Evolutionary conservation across 345 rosid genomes (phyloP), one percentile per base, ranked within the genome.

Genomic region (Eucalyptus camaldulensis): DNA sequence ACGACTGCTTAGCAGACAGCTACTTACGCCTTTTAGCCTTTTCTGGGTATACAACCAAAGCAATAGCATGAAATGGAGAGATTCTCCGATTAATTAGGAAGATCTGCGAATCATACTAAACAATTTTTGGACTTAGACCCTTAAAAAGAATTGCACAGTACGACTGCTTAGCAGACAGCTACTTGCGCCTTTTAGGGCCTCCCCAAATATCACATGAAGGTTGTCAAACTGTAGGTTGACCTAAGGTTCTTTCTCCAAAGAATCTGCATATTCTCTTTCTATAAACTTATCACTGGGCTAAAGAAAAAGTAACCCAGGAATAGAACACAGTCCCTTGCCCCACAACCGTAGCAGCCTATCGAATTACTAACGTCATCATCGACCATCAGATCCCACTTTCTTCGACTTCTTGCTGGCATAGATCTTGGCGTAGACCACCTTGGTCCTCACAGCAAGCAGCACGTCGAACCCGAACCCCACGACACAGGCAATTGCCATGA

Each of bases 381-480:
- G 90, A 29, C 87, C 67, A 44, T 72, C 58, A 1, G 88, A 72
- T 58, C 31, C 88, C 29, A 88, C 83, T 91, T 92, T 95, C 91
- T 90, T 95, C 45, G 92, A 88, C 86, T 92, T 95, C 91, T 95
- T 92, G 91, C 93, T 94, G 62, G 89, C 85, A 60, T 89, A 90
- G 44, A 97, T 95, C 94, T 92, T 95, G 89, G 88, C 86, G 50
- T 97, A 97, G 24, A 97, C 37, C 54, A 80, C 91, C 92, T 92
- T 96, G 15, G 98, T 96, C 91, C 96, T 91, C 29, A 93, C 76
- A 1, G 96, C 93, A 85, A 97, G 94, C 19, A 95, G 3, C 86
- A 96, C 91, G 87, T 97, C 99, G 91, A 97, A 90, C 87, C 96
- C 95, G 45, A 96, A 95, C 85, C 99, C 99, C 27, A 94, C 86